A percentile compares a stretch with the other conserved stretches of the same genome.
These are phyloP conservation scores for Solanum medicagineum DNA, from an alignment of 257 asterid species.

Conservation along the genomic window DNA sequence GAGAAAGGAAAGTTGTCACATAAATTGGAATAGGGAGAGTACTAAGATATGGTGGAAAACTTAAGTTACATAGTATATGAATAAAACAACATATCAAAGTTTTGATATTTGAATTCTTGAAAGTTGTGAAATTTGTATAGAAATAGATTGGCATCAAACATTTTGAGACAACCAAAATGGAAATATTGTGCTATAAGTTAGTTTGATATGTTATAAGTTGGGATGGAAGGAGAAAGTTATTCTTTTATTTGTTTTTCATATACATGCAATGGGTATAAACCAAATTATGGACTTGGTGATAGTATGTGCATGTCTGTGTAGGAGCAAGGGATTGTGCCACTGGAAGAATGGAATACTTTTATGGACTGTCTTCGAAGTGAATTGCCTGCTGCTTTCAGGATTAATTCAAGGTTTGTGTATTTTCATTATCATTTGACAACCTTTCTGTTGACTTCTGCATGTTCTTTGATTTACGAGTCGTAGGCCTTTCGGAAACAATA, in stretches of 20 bases:
- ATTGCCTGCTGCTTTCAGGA: conserved; percentile 81
- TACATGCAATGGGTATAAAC: neutral
- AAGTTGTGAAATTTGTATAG: neutral
- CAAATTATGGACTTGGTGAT: neutral
- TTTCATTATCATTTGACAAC: neutral
- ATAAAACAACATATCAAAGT: neutral
- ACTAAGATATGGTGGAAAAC: neutral
- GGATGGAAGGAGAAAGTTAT: neutral
- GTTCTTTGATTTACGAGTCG: neutral
- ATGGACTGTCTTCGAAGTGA: conserved; percentile 44
- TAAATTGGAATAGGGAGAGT: neutral
- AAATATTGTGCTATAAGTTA: neutral
- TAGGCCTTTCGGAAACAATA: neutral
- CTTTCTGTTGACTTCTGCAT: neutral
- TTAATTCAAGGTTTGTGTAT: conserved; percentile 50
- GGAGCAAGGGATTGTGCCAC: conserved; percentile 57
- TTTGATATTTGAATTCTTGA: neutral
- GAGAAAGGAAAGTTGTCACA: neutral
- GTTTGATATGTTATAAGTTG: neutral
- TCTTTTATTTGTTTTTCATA: neutral
- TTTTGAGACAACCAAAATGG: neutral
- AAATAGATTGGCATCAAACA: neutral
- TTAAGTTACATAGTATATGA: neutral
- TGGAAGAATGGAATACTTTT: conserved; percentile 65
- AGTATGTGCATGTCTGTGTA: neutral